Evolutionary conservation across 805 yeast genomes (phyloP), one percentile per base, ranked within the genome.

Genomic region (Kodamaea lidongshanica): DNA sequence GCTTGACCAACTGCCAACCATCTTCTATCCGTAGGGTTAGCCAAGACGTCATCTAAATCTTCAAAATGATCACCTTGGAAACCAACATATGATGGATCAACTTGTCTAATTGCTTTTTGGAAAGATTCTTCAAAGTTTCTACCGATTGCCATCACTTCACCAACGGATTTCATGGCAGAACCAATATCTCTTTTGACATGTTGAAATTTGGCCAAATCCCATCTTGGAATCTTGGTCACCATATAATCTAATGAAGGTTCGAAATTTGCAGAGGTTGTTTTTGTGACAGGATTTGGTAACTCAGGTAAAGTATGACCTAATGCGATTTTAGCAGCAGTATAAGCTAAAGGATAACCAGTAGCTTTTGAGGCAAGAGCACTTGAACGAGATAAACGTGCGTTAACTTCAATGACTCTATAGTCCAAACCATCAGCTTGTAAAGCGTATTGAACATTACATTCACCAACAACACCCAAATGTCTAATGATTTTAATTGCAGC

Each of bases 1-100:
- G 98, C 98, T 65, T 92, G 95, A 34, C 96, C 97, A 37, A 89
- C 96, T 30, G 98, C 98, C 50, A 92, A 72, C 89, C 96, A 80
- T 71, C 97, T 77, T 68, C 96, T 74, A 61, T 92, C 96, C 39
- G 96, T 86, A 42, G 97, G 96, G 51, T 81, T 77, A 22, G 81
- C 69, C 47, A 88, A 70, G 12, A 71, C 81, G 29, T 71, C 74
- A 52, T 88, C 96, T 54, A 87, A 68, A 52, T 80, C 64, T 44
- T 86, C 95, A 41, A 73, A 73, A 38, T 71, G 65, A 43, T 73
- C 85, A 48, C 95, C 95, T 65, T 87, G 95, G 74, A 87, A 84
- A 23, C 96, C 96, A 49, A 85, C 56, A 41, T 74, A 77, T 3
- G 94, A 78, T 23, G 96, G 96, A 52, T 87, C 96, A 40, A 87